Evolutionary conservation across 2,329 filamentous ascomycete genomes (phyloP).

Genomic region (Aspergillus pseudoglaucus): DNA sequence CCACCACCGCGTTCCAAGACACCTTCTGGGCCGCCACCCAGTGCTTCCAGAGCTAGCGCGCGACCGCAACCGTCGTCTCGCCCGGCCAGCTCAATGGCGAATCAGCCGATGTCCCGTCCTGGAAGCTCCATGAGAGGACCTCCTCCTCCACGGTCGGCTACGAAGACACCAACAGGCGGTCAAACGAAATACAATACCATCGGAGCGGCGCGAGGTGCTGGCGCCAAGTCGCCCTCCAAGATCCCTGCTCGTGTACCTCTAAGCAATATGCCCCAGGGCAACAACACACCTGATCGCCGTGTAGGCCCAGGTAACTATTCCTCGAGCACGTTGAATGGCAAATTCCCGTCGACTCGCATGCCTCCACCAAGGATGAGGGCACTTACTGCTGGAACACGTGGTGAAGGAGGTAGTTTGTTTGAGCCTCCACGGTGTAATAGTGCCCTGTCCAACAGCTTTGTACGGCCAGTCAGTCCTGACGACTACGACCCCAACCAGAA

Average conservation of each 20-base stretch:
- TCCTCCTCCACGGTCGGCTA: conserved; percentile 37
- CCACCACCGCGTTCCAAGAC: conserved; percentile 50
- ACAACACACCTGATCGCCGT: conserved; percentile 74
- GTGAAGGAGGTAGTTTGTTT: conserved; percentile 24
- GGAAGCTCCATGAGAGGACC: conserved; percentile 32
- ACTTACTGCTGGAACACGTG: conserved; percentile 53
- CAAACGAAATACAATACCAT: conserved; percentile 36
- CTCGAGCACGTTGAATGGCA: conserved; percentile 40
- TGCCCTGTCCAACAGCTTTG: conserved; percentile 42
- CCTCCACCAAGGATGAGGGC: conserved; percentile 93
- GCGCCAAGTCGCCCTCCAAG: conserved; percentile 42
- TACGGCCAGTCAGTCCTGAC: conserved; percentile 61
- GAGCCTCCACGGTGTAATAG: conserved; percentile 48
- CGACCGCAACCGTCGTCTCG: conserved; percentile 24
- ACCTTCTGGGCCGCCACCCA: conserved; percentile 30
- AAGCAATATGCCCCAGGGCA: conserved; percentile 44
- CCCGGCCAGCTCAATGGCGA: conserved; percentile 20
- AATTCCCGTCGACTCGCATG: conserved; percentile 47
- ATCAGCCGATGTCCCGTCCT: conserved; percentile 18
- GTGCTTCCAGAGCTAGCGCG: conserved; percentile 18
- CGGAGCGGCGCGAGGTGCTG: conserved; percentile 19
- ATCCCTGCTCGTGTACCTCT: conserved; percentile 43
- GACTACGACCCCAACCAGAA: conserved; percentile 60
- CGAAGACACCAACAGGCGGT: conserved; percentile 42
- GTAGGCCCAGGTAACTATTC: conserved; percentile 37